Percentiles rank a stretch among this genome's conserved stretches.
These are phyloP conservation scores for Adansonia madagascariensis DNA, from an alignment of 441 rosid species.

Conservation along the genomic window DNA sequence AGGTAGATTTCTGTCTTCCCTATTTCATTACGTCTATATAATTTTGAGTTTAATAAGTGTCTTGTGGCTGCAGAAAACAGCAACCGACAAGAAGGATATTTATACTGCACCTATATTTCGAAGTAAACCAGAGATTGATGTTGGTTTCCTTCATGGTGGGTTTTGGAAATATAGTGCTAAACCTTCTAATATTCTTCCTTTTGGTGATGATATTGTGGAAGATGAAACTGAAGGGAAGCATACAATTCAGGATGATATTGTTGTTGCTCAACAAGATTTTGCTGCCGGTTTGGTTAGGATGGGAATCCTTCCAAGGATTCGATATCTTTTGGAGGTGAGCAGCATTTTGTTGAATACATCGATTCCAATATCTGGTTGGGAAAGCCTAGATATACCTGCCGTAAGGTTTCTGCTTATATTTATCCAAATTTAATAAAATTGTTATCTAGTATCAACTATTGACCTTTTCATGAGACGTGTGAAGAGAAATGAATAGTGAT, in stretches of 20 bases:
- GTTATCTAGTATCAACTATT: not conserved
- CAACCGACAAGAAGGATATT: constrained; percentile 44
- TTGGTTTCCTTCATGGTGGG: constrained; percentile 80
- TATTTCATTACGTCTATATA: constrained; percentile 5
- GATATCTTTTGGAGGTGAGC: constrained; percentile 77
- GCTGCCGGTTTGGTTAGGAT: constrained; percentile 90
- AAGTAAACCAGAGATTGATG: constrained; percentile 75
- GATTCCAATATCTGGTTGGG: not conserved
- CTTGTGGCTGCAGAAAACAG: constrained; percentile 52
- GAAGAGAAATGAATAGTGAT: not conserved
- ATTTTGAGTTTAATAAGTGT: constrained; percentile 1
- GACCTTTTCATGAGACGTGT: not conserved
- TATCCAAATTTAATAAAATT: constrained; percentile 9
- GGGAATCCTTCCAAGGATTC: constrained; percentile 80
- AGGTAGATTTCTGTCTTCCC: constrained; percentile 51
- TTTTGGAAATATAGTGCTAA: constrained; percentile 94
- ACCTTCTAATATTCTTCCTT: constrained; percentile 68
- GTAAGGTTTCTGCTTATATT: constrained; percentile 15
- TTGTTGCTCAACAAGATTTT: constrained; percentile 89
- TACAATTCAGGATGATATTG: constrained; percentile 84
- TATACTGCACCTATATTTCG: constrained; percentile 83
- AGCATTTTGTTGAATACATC: not conserved
- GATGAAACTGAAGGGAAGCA: constrained; percentile 62
- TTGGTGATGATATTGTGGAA: constrained; percentile 47
- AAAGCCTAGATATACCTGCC: constrained; percentile 8